Evolutionary conservation across 2,329 filamentous ascomycete species (phyloP).

Genomic region (Thelonectria discophora): DNA sequence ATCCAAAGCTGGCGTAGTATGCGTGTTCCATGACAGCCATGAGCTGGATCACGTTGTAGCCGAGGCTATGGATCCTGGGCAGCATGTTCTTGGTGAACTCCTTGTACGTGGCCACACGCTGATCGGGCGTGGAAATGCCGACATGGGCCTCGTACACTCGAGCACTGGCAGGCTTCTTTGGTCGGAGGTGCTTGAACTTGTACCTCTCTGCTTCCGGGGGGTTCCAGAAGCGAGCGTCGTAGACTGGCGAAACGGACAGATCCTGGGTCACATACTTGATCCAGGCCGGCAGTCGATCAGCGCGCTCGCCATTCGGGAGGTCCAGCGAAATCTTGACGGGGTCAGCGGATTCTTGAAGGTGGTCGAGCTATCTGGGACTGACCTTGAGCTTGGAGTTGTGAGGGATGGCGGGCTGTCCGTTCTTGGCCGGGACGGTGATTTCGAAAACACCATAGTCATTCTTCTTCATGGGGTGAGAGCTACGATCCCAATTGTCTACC

Average conservation of each 20-base stretch:
- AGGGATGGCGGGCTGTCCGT: conserved; percentile 81
- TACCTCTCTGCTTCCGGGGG: conserved; percentile 81
- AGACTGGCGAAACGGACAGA: conserved; percentile 85
- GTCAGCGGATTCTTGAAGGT: conserved; percentile 17
- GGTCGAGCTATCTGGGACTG: conserved; percentile 28
- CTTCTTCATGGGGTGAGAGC: conserved; percentile 87
- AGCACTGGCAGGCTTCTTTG: conserved; percentile 84
- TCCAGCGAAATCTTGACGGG: conserved; percentile 79
- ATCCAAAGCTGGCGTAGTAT: conserved; percentile 98
- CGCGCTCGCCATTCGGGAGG: conserved; percentile 78
- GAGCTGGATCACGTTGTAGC: conserved; percentile 97
- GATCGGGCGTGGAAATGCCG: conserved; percentile 92
- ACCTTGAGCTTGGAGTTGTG: conserved; percentile 98
- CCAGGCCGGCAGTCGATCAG: conserved; percentile 93
- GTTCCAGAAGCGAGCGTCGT: conserved; percentile 98
- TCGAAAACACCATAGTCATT: conserved; percentile 88
- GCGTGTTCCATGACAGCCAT: conserved; percentile 99
- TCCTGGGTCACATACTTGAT: conserved; percentile 98
- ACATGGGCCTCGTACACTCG: conserved; percentile 99
- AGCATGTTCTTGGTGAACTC: conserved; percentile 95
- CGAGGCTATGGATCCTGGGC: conserved; percentile 86
- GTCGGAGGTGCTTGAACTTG: conserved; percentile 82
- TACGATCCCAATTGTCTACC: conserved; percentile 84
- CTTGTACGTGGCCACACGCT: conserved; percentile 91
- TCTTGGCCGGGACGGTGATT: conserved; percentile 74